Evolutionary conservation across 2,329 filamentous ascomycete genomes (phyloP).

Genomic region (Fonsecaea multimorphosa): DNA sequence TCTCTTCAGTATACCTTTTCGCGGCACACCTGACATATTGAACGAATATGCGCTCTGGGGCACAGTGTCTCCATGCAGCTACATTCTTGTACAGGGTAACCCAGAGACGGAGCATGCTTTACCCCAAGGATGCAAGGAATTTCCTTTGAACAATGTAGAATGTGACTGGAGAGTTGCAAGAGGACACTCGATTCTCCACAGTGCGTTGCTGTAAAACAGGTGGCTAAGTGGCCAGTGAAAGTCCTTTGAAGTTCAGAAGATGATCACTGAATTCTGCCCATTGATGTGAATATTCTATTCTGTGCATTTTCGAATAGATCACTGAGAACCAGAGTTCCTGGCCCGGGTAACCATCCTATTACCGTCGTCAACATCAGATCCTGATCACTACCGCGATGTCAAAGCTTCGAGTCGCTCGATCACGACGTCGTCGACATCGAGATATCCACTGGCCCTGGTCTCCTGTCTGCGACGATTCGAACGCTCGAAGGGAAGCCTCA

Average conservation of each 20-base stretch:
- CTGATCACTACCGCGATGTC: constrained; percentile 13
- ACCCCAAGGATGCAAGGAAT: too few species aligned
- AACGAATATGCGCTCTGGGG: background rate
- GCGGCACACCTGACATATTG: too few species aligned
- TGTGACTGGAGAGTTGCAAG: background rate
- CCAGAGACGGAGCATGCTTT: background rate
- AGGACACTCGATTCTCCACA: background rate
- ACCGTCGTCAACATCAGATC: background rate
- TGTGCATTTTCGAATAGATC: background rate
- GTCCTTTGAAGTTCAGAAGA: background rate
- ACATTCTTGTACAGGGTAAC: background rate
- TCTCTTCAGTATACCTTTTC: background rate
- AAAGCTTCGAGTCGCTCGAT: constrained; percentile 24
- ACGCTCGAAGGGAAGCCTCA: constrained; percentile 27
- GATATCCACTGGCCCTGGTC: constrained; percentile 10
- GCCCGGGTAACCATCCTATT: background rate
- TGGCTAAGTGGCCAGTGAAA: background rate
- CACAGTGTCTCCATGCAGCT: background rate
- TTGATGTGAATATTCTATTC: background rate
- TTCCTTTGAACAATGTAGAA: background rate
- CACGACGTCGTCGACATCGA: constrained; percentile 30
- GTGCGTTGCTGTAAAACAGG: background rate
- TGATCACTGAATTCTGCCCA: background rate
- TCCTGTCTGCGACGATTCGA: constrained; percentile 21
- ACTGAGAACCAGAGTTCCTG: background rate